Base-by-base conservation (phyloP, 805 yeast genomes). In the Phaffomyces antillensis region DNA sequence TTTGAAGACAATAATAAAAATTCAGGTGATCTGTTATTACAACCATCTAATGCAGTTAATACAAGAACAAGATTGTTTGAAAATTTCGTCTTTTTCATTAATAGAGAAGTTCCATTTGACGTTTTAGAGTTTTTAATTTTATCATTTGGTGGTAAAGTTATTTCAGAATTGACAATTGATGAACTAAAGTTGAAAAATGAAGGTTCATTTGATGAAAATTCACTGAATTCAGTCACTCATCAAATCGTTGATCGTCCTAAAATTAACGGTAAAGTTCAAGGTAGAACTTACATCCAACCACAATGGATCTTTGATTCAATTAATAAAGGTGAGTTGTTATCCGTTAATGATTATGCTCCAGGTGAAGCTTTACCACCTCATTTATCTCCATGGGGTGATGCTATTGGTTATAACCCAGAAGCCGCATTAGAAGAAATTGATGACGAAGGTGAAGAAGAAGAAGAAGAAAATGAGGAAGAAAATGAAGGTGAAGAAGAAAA, bases 311-410 rank as follows among this genome's bases (percentile, higher is more conserved):
- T 93, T 63, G 99, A 93, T 64, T 82, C 84, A 59, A 70, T 93
- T 49, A 93, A 93, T 70, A 83, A 84, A 66, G 76, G 79, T 41
- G 72, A 76, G 48, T 72, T 93, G 49, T 71, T 85, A 48, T 79
- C 93, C 17, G 96, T 87, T 20, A 81, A 83, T 44, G 74, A 73
- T 44, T 93, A 93, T 61, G 85, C 95, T 37, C 96, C 96, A 6
- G 99, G 99, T 45, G 97, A 91, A 68, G 71, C 87, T 5, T 73
- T 93, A 52, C 99, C 99, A 38, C 97, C 99, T 33, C 99, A 93
- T 66, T 72, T 93, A 59, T 86, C 96, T 42, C 99, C 99, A 71
- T 93, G 99, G 98, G 98, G 98, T 55, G 99, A 93, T 69, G 77
- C 90, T 40, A 88, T 84, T 56, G 83, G 82, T 44, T 93, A 93